These are phyloP conservation scores for Pistacia integerrima DNA, from an alignment of 345 rosid species.

Conservation along the genomic window DNA sequence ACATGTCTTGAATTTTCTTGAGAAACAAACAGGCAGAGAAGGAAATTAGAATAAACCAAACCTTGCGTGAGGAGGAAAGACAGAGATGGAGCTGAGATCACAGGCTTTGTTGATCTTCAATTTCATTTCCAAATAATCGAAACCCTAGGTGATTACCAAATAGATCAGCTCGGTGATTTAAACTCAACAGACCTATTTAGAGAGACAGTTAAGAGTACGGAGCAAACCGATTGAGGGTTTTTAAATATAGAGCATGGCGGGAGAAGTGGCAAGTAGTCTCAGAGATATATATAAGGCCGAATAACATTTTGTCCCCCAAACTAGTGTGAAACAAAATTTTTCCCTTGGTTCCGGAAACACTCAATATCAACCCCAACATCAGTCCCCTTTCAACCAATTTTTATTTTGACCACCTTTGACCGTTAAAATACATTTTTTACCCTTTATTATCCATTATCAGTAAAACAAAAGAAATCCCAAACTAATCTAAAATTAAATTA, in stretches of 20 bases:
- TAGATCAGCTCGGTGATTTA: not conserved
- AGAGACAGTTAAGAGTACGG: not conserved
- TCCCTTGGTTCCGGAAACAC: too few species aligned
- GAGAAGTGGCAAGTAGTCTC: not conserved
- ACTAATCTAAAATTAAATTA: too few species aligned
- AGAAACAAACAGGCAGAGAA: conserved; percentile 16
- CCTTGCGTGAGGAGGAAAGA: conserved; percentile 89
- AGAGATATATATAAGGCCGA: too few species aligned
- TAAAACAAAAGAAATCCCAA: too few species aligned
- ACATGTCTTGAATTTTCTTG: not conserved
- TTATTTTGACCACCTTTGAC: too few species aligned
- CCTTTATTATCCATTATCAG: too few species aligned
- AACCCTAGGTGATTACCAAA: not conserved
- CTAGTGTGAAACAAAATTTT: too few species aligned
- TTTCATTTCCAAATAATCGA: conserved; percentile 49
- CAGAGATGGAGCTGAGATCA: conserved; percentile 87
- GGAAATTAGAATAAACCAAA: conserved; percentile 22
- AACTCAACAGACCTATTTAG: not conserved
- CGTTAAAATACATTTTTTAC: too few species aligned
- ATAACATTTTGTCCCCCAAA: too few species aligned
- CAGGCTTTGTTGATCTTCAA: conserved; percentile 89
- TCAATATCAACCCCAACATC: too few species aligned
- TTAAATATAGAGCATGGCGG: not conserved
- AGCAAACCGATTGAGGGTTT: not conserved
- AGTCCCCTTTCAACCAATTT: too few species aligned